Conservation (phyloP, 495 filamentous ascomycete species). For the Astrocystis sublimbata region DNA sequence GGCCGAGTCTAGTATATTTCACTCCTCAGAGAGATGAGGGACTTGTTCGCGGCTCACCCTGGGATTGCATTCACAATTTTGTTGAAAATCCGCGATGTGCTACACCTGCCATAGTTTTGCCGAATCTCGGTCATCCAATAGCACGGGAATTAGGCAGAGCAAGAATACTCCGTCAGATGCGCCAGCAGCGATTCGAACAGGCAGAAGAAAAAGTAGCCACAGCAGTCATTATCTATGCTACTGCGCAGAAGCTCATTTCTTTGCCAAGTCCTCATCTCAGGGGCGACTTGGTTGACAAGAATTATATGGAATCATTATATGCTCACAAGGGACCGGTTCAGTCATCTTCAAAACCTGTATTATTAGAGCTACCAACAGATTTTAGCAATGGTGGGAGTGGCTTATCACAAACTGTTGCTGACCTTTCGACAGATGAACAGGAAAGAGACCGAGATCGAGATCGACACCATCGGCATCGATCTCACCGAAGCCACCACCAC, state of each 20-base stretch:
- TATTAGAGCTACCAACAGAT: conserved; percentile 24
- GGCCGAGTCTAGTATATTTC: conserved; percentile 24
- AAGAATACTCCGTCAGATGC: conserved; percentile 40
- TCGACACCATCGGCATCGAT: conserved; percentile 38
- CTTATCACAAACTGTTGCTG: conserved; percentile 42
- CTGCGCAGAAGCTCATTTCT: conserved; percentile 41
- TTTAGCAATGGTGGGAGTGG: conserved; percentile 29
- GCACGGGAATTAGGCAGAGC: conserved; percentile 41
- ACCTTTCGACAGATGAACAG: conserved; percentile 50
- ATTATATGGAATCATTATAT: conserved; percentile 15
- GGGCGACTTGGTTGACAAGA: conserved; percentile 21
- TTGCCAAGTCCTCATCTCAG: conserved; percentile 19
- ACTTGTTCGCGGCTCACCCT: conserved; percentile 10
- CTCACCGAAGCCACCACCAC: conserved; percentile 35
- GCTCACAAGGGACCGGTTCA: conserved; percentile 23
- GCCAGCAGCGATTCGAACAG: conserved; percentile 39
- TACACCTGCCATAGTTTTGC: conserved; percentile 46
- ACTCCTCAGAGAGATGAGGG: conserved; percentile 33
- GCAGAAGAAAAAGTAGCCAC: conserved; percentile 49
- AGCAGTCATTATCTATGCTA: conserved; percentile 50
- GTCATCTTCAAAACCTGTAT: conserved; percentile 22
- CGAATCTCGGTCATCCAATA: conserved; percentile 44
- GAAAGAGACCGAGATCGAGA: conserved; percentile 30
- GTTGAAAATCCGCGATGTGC: conserved; percentile 40
- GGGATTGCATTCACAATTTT: not conserved